phyloP scores from a whole-genome alignment of 805 yeast species.

The Tetrapisispora phaffii region DNA sequence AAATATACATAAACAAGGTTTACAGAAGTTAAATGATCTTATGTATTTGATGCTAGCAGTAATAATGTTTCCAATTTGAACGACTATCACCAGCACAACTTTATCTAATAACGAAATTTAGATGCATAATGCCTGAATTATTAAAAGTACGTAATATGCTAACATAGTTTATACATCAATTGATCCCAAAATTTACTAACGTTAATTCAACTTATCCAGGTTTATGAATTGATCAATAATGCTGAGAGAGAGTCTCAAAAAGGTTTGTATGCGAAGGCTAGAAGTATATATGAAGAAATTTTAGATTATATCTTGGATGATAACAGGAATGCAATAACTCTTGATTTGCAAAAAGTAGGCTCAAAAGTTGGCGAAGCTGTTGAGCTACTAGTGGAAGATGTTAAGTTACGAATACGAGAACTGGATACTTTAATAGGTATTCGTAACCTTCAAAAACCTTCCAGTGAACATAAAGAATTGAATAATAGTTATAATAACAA shows the following conservation, averaged over 20 bases:
- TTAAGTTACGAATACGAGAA: constrained; percentile 27
- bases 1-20: too few species aligned
- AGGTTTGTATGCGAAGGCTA: constrained; percentile 23
- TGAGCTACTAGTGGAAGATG: constrained; percentile 14
- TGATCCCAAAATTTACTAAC: too few species aligned
- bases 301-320: constrained; percentile 2
- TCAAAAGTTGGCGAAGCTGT: constrained; percentile 6
- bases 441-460: neutral
- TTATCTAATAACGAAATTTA: too few species aligned
- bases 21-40: too few species aligned
- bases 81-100: too few species aligned
- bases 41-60: too few species aligned
- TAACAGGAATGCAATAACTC: neutral
- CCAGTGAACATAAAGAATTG: constrained; percentile 2
- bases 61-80: too few species aligned
- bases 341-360: neutral
- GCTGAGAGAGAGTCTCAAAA: constrained; percentile 43
- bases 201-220: constrained; percentile 22
- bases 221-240: constrained; percentile 40
- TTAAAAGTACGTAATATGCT: neutral
- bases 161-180: too few species aligned
- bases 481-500: constrained; percentile 6
- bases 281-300: constrained; percentile 4
- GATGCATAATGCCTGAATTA: neutral
- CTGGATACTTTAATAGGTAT: constrained; percentile 18